These are phyloP conservation scores for Dioscorea zingiberensis DNA, from an alignment of 106 monocot genomes.

Conservation along the genomic window DNA sequence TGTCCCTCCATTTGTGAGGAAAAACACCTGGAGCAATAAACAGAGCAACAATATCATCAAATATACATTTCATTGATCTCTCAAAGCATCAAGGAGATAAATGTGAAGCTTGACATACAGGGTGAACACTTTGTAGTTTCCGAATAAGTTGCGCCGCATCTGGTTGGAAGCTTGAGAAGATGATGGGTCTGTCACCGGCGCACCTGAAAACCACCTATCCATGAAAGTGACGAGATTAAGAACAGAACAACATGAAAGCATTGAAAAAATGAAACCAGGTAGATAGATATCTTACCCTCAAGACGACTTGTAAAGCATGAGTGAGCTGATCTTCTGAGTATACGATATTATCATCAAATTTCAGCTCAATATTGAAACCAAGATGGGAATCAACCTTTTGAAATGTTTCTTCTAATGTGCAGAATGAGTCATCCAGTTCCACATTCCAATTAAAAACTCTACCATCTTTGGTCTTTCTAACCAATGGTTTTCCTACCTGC, in stretches of 20 bases:
- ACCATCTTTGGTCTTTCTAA: conserved; percentile 57
- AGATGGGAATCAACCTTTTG: conserved; percentile 43
- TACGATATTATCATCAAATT: conserved; percentile 58
- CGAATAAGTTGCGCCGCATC: conserved; percentile 66
- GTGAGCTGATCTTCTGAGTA: conserved; percentile 62
- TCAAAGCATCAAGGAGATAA: background rate
- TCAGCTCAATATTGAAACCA: conserved; percentile 81
- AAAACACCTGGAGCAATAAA: conserved; percentile 57
- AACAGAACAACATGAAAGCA: background rate
- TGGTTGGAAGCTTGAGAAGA: conserved; percentile 89
- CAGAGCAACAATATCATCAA: no score
- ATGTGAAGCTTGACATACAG: conserved; percentile 29
- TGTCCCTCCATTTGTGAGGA: conserved; percentile 79
- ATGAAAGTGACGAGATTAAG: background rate
- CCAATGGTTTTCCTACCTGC: conserved; percentile 54
- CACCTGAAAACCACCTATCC: conserved; percentile 55
- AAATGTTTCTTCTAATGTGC: conserved; percentile 71
- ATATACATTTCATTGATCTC: background rate
- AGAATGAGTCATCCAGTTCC: conserved; percentile 44
- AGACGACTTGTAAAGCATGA: conserved; percentile 28
- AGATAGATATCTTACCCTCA: conserved; percentile 27
- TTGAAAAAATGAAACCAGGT: no score
- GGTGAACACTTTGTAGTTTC: conserved; percentile 54
- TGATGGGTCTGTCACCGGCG: conserved; percentile 44
- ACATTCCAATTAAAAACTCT: conserved; percentile 55